These are phyloP conservation scores for Boechera divaricarpa DNA, from an alignment of 345 rosid genomes.

Conservation along the genomic window DNA sequence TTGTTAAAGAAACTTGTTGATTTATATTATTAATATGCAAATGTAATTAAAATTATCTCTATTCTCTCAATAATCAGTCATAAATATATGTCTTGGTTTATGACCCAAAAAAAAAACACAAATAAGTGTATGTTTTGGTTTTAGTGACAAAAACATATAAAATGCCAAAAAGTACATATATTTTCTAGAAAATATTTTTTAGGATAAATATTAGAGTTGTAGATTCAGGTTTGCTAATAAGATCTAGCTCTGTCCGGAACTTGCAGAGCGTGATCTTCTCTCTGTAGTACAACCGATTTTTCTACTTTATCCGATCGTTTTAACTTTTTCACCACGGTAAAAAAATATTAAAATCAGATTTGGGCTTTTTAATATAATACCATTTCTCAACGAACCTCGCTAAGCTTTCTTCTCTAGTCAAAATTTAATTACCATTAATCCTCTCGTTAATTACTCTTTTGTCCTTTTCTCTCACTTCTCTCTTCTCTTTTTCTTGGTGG, in stretches of 20 bases:
- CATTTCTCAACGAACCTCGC: conserved; percentile 1
- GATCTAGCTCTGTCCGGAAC: conserved; percentile 22
- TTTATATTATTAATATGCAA: background rate
- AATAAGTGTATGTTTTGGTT: too few species aligned
- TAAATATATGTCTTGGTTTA: background rate
- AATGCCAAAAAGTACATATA: background rate
- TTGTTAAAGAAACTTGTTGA: too few species aligned
- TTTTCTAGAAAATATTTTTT: background rate
- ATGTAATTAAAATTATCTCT: background rate
- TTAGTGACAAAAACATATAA: background rate
- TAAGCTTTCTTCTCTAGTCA: conserved; percentile 19
- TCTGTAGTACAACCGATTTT: background rate
- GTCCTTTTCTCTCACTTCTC: conserved; percentile 28
- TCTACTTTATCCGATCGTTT: conserved; percentile 20
- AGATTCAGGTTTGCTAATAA: conserved; percentile 32
- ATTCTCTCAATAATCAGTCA: background rate
- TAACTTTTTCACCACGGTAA: conserved; percentile 13
- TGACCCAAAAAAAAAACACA: too few species aligned
- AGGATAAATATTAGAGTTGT: conserved; percentile 29
- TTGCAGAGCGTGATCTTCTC: conserved; percentile 30
- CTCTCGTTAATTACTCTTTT: conserved; percentile 25
- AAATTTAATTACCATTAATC: conserved; percentile 8
- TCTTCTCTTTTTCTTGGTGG: conserved; percentile 33
- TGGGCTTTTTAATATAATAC: background rate
- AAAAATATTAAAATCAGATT: background rate